Evolutionary conservation across 1,284 basidiomycete species (phyloP).

Genomic region (Apiotrichum sp.): DNA sequence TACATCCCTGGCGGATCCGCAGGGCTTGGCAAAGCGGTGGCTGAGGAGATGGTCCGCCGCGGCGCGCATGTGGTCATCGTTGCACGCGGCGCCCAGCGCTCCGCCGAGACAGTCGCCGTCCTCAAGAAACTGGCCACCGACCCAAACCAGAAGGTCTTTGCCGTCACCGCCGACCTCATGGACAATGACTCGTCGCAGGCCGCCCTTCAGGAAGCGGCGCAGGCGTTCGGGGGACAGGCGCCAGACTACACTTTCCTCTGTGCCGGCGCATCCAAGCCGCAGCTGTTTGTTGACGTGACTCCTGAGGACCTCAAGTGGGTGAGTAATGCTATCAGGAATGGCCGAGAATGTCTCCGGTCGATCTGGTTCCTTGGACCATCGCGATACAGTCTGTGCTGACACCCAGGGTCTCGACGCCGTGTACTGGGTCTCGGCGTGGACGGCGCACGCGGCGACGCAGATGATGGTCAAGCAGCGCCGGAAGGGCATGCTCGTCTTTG

Average conservation of each 20-base stretch:
- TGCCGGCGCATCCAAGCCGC: conserved; percentile 64
- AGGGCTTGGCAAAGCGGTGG: conserved; percentile 69
- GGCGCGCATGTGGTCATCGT: conserved; percentile 79
- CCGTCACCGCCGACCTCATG: conserved; percentile 60
- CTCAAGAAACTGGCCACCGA: conserved; percentile 56
- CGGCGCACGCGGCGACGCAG: conserved; percentile 66
- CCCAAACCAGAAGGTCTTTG: conserved; percentile 55
- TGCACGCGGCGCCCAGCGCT: conserved; percentile 59
- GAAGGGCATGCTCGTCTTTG: conserved; percentile 67
- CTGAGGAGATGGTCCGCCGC: conserved; percentile 59
- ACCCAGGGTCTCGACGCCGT: conserved; percentile 47
- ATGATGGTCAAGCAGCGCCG: conserved; percentile 60
- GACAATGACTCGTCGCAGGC: conserved; percentile 52
- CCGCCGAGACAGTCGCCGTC: conserved; percentile 56
- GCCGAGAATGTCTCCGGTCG: neutral
- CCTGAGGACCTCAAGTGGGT: conserved; percentile 57
- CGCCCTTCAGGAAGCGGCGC: conserved; percentile 59
- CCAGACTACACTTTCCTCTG: conserved; percentile 74
- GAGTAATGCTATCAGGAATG: conserved; percentile 23
- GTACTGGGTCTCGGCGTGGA: conserved; percentile 59
- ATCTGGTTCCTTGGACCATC: no score
- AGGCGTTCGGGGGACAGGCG: conserved; percentile 52
- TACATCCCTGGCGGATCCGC: conserved; percentile 75
- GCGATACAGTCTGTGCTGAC: conserved; percentile 2
- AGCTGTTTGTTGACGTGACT: conserved; percentile 65